Evolutionary conservation across 331 rosid species (phyloP).

Genomic region (Rosa hybrid): DNA sequence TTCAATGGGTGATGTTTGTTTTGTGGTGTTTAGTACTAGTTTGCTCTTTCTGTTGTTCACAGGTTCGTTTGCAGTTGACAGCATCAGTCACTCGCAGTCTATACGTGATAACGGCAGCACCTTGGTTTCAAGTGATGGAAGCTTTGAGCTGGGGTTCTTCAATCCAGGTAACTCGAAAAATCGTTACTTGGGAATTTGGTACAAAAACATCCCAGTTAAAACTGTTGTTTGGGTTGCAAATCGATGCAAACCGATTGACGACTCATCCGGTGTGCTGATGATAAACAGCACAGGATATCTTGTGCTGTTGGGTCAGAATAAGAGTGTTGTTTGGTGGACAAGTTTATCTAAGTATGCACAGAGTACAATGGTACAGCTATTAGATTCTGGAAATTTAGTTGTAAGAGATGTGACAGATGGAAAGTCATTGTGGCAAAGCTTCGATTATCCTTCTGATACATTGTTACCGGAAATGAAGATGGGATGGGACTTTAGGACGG

Average conservation of each 20-base stretch:
- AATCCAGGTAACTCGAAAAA: constrained; percentile 46
- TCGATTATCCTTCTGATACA: constrained; percentile 57
- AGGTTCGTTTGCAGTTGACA: constrained; percentile 35
- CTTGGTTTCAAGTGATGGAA: constrained; percentile 43
- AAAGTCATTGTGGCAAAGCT: constrained; percentile 2
- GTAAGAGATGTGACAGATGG: constrained; percentile 28
- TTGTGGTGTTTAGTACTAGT: constrained; percentile 14
- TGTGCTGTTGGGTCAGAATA: constrained; percentile 44
- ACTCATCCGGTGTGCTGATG: constrained; percentile 41
- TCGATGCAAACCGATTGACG: constrained; percentile 46
- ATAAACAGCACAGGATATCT: constrained; percentile 39
- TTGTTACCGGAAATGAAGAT: constrained; percentile 51
- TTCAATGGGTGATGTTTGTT: constrained; percentile 14
- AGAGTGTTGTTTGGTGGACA: constrained; percentile 46
- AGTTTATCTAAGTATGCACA: constrained; percentile 17
- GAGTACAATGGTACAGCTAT: constrained; percentile 35
- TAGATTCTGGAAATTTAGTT: constrained; percentile 66
- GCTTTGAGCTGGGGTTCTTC: constrained; percentile 19
- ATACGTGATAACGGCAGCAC: constrained; percentile 38
- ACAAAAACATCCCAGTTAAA: constrained; percentile 47
- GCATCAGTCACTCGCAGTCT: constrained; percentile 31
- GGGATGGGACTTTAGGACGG: constrained; percentile 45
- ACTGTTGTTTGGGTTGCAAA: constrained; percentile 23
- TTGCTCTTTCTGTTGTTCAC: constrained; percentile 15
- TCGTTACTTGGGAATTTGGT: constrained; percentile 70